Evolutionary conservation across 257 asterid species (phyloP).

Genomic region (Verbascum thapsus): DNA sequence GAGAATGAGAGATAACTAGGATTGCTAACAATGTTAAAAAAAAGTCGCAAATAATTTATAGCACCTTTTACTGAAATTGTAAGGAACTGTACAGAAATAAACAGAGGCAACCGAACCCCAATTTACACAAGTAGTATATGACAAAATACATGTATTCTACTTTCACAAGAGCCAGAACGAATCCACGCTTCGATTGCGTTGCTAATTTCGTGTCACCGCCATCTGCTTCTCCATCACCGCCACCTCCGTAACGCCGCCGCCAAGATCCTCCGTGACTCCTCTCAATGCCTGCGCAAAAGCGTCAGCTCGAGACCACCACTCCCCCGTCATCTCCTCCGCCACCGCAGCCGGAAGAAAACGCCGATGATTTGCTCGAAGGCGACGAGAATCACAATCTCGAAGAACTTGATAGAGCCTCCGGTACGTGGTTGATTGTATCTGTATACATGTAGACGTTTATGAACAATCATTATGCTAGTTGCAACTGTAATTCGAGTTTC

Average conservation of each 20-base stretch:
- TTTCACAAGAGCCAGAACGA: slow-evolving; percentile 30
- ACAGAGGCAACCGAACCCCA: slow-evolving; percentile 35
- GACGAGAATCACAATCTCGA: slow-evolving; percentile 52
- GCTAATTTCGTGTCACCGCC: slow-evolving; percentile 37
- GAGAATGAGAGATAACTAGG: too few relatives aligned
- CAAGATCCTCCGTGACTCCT: slow-evolving; percentile 43
- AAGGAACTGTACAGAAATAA: slow-evolving; percentile 24
- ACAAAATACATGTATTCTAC: slow-evolving; percentile 20
- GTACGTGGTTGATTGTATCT: slow-evolving; percentile 38
- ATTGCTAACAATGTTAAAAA: too few relatives aligned
- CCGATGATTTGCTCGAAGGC: slow-evolving; percentile 52
- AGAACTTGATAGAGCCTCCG: slow-evolving; percentile 41
- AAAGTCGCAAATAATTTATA: too few relatives aligned
- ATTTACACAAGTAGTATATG: slow-evolving; percentile 20
- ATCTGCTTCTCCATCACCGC: too few relatives aligned
- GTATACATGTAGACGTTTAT: slow-evolving; percentile 22
- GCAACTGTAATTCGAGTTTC: slow-evolving; percentile 33
- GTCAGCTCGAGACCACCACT: slow-evolving; percentile 46
- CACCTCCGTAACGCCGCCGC: too few relatives aligned
- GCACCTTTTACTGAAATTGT: slow-evolving; percentile 21
- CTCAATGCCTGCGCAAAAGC: slow-evolving; percentile 84
- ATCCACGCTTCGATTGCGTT: slow-evolving; percentile 42
- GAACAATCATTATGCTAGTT: slow-evolving; percentile 39
- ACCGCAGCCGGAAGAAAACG: slow-evolving; percentile 42
- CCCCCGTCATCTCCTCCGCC: slow-evolving; percentile 52